Base-by-base conservation (phyloP, 352 stramenopile species). In the Pythium rishiriense region DNA sequence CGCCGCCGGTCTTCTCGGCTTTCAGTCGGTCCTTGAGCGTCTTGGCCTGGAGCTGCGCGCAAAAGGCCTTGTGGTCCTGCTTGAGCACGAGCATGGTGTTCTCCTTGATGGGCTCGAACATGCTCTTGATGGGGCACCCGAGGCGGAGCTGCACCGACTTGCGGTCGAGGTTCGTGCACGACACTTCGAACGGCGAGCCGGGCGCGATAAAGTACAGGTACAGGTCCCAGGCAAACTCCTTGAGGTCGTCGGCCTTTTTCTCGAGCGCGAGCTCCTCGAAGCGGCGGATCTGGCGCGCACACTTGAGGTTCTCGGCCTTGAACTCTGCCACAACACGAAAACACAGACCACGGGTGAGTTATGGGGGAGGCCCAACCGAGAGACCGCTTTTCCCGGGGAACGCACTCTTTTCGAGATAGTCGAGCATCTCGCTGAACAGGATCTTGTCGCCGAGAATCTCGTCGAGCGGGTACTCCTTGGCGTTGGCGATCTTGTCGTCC, bases 41-140 rank as follows among this genome's bases (percentile, higher is more conserved):
- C 72, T 94, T 94, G 50, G 69, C 42, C 62, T 89, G 78, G 42
- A 91, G 72, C 53, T 88, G 78, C 57, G 76, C 62, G 54, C 84
- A 83, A 55, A 94, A 94, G 4, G 76, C 73, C 70, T 92, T 92
- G 72, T 91, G 80, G 69, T 94, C 85, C 64, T 92, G 85, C 67
- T 90, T 90, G 50, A 94, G 73, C 63, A 91, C 85, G 28, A 91
- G 76, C 71, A 94, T 84, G 22, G 85, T 93, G 69, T 90, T 91
- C 68, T 94, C 85, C 56, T 90, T 91, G 68, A 94, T 90, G 22
- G 85, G 80, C 64, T 92, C 80, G 51, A 94, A 94, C 81, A 91
- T 94, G 57, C 70, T 77, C 68, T 88, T 87, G 37, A 76, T 88
- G 11, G 83, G 83, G 61, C 85, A 93, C 21, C 85, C 83, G 8